Percentiles rank a stretch among this genome's conserved stretches.
phyloP scores from a whole-genome alignment of 768 basidiomycete species.

The Dacryopinax spathularia region DNA sequence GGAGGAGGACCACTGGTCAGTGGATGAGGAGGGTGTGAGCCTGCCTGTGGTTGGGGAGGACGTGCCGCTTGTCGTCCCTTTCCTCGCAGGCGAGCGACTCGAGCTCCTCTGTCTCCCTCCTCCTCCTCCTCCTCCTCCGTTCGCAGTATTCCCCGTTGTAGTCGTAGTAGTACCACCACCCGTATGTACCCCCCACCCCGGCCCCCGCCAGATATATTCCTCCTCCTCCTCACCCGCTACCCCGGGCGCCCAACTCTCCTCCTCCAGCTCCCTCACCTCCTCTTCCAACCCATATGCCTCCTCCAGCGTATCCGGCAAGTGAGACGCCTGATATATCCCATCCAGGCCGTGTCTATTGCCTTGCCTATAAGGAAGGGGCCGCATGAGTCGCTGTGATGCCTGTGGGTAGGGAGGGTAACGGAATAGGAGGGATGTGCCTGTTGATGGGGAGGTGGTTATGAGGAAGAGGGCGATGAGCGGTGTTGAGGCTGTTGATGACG shows the following conservation, averaged over 20 bases:
- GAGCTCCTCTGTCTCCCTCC: too few relatives aligned
- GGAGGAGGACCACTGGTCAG: too few relatives aligned
- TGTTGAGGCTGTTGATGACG: background rate
- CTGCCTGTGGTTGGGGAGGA: too few relatives aligned
- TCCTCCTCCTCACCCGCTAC: slow-evolving; percentile 13
- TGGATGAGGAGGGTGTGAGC: too few relatives aligned
- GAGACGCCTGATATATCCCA: slow-evolving; percentile 10
- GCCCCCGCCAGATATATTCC: background rate
- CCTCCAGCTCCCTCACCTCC: slow-evolving; percentile 20
- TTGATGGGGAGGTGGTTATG: slow-evolving; percentile 63
- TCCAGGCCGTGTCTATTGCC: slow-evolving; percentile 51
- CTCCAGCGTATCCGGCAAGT: slow-evolving; percentile 8
- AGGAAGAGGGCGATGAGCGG: slow-evolving; percentile 64
- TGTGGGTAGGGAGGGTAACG: slow-evolving; percentile 69
- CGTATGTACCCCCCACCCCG: background rate
- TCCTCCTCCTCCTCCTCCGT: too few relatives aligned
- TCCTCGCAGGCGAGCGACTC: too few relatives aligned
- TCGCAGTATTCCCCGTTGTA: too few relatives aligned
- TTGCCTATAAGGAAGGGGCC: slow-evolving; percentile 48
- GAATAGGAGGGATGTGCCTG: slow-evolving; percentile 63
- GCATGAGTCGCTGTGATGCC: slow-evolving; percentile 50
- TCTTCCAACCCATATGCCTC: slow-evolving; percentile 5
- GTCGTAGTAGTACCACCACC: too few relatives aligned
- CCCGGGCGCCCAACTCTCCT: background rate
- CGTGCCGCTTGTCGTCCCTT: too few relatives aligned